Evolutionary conservation across 2,329 filamentous ascomycete genomes (phyloP).

Genomic region (Endothia cerciana): DNA sequence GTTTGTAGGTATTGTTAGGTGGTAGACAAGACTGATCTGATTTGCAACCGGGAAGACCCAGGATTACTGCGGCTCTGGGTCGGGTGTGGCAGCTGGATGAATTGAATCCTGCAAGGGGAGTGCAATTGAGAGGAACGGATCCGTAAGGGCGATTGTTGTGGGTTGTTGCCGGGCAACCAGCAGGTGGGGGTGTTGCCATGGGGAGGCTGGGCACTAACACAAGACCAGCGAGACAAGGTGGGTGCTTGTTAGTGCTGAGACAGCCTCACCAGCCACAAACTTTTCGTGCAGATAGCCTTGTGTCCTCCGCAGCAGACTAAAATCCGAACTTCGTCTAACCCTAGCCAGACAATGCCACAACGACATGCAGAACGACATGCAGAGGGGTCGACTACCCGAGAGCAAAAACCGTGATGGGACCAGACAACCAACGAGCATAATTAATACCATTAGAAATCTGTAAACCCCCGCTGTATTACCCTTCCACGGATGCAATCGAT

Average conservation of each 20-base stretch:
- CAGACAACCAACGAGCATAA: too few species aligned
- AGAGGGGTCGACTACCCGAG: too few species aligned
- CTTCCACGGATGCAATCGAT: too few species aligned
- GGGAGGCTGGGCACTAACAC: slow-evolving; percentile 9
- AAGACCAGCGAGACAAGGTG: neutral
- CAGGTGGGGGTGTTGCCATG: slow-evolving; percentile 5
- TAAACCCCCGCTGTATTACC: too few species aligned
- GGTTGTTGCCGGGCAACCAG: slow-evolving; percentile 22
- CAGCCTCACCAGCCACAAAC: neutral
- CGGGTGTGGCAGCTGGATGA: neutral
- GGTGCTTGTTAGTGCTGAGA: neutral
- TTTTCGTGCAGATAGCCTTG: neutral
- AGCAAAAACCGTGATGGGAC: too few species aligned
- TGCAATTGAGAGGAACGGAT: neutral
- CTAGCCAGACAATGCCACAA: too few species aligned
- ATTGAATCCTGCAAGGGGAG: slow-evolving; percentile 15
- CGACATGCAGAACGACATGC: too few species aligned
- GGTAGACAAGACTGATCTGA: neutral
- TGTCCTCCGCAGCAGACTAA: too few species aligned
- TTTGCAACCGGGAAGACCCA: neutral
- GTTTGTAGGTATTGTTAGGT: slow-evolving; percentile 6
- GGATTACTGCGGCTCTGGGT: neutral
- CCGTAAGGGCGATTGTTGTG: slow-evolving; percentile 17
- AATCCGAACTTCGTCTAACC: too few species aligned
- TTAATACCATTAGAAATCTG: too few species aligned